Evolutionary conservation across 2,329 filamentous ascomycete genomes (phyloP), one percentile per base, ranked within the genome.

Genomic region (Stylonectria norvegica): DNA sequence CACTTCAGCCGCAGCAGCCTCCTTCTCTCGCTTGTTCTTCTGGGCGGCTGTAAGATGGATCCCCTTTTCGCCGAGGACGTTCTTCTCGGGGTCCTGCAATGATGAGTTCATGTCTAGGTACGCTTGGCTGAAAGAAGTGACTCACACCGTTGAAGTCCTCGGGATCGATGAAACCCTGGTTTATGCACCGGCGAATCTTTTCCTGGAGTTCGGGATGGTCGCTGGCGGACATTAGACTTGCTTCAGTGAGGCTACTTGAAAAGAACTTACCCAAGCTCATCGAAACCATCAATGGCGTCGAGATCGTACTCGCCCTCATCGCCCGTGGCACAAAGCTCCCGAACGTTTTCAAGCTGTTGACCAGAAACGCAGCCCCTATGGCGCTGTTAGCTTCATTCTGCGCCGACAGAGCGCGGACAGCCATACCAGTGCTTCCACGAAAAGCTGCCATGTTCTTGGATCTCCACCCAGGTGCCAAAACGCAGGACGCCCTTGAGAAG

Each of bases 121-220:
- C n/a, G n/a, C n/a, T n/a, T n/a, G n/a, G n/a, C 5, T 16, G 4
- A 7, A 29, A 19, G 38, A 20, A 17, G 53, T 17, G 20, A 71
- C 85, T 68, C 75, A 95, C 89, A 10, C 89, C 89, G 22, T 85
- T 91, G 81, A 89, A 96, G 54, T 96, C 91, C 36, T 87, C 83
- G 29, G 88, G 75, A 52, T 86, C 84, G 54, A 97, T 84, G 55
- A 93, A 86, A 17, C 88, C 89, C 60, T 90, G 76, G 43, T 76
- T 73, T 17, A 96, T 64, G 36, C 85, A 87, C 32, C 76, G 76
- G 36, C 76, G 72, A 49, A 96, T 71, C 71, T 93, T 95, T 31
- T 78, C 78, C 64, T 90, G 80, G 2, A 79, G 55, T 2, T 88
- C 83, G 0, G 73, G 67, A 25, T 81, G 68, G 3, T 65, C 66